Percentiles rank a stretch among this genome's conserved stretches.
These are phyloP conservation scores for Rhipidocladum racemiflorum DNA, from an alignment of 176 grass and related monocot species.

Conservation along the genomic window DNA sequence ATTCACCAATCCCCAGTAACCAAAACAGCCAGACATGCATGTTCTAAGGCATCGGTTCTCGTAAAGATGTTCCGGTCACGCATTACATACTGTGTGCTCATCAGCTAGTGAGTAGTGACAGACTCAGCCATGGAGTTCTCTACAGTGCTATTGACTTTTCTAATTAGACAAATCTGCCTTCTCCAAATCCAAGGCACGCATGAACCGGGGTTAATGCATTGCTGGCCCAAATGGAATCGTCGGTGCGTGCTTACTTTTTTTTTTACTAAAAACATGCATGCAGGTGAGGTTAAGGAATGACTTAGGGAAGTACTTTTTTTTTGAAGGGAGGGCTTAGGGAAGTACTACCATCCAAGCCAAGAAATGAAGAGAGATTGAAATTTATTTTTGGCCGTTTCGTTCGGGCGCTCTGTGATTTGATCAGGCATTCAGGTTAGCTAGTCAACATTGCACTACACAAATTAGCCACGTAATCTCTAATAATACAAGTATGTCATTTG, in stretches of 20 bases:
- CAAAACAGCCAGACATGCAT: constrained; percentile 10
- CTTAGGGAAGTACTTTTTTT: background rate
- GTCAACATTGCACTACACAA: background rate
- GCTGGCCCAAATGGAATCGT: constrained; percentile 41
- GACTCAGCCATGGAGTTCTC: background rate
- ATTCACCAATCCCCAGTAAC: constrained; percentile 2
- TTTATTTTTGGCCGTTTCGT: background rate
- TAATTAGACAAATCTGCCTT: constrained; percentile 32
- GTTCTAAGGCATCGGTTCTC: constrained; percentile 23
- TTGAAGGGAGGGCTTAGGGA: no score
- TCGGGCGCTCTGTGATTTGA: background rate
- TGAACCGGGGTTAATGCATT: constrained; percentile 33
- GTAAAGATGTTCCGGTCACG: constrained; percentile 25
- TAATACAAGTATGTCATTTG: background rate
- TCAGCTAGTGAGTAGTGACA: constrained; percentile 9
- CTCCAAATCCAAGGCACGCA: constrained; percentile 29
- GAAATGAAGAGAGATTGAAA: background rate
- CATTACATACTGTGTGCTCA: background rate
- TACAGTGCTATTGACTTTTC: constrained; percentile 27
- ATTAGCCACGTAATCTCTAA: background rate
- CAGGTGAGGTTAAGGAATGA: background rate
- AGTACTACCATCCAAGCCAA: constrained; percentile 16
- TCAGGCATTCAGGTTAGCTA: background rate
- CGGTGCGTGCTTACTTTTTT: constrained; percentile 9
- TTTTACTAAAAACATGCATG: background rate